A percentile compares a stretch with the other conserved stretches of the same genome.
phyloP scores from a whole-genome alignment of 305 asterid genomes.

The Fraxinus albicans region DNA sequence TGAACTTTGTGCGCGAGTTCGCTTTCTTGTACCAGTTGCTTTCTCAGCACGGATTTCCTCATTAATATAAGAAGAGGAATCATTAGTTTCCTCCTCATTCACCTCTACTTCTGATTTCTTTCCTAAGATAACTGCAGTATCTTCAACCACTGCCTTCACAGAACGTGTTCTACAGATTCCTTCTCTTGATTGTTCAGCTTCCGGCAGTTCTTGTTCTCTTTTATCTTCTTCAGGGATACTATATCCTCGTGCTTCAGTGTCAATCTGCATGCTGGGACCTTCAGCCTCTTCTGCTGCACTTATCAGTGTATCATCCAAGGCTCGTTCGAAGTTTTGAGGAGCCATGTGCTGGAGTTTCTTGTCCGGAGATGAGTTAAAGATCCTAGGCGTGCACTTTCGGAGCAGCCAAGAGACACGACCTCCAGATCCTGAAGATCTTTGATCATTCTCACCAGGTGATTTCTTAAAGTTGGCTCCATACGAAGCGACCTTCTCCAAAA shows the following conservation, averaged over 20 bases:
- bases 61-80: constrained; percentile 27
- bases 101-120: constrained; percentile 29
- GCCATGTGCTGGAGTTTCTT: constrained; percentile 29
- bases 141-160: constrained; percentile 71
- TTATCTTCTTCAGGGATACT: constrained; percentile 33
- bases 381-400: constrained; percentile 62
- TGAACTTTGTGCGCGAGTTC: constrained; percentile 59
- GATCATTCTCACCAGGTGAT: constrained; percentile 38
- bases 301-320: constrained; percentile 32
- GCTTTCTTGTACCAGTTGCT: constrained; percentile 46
- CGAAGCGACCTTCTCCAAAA: constrained; percentile 52
- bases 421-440: constrained; percentile 47
- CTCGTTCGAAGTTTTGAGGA: constrained; percentile 45
- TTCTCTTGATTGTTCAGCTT: constrained; percentile 38
- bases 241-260: constrained; percentile 26
- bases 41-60: constrained; percentile 48
- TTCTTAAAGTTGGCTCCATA: constrained; percentile 30
- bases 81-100: constrained; percentile 36
- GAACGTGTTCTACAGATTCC: constrained; percentile 51
- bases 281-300: constrained; percentile 32
- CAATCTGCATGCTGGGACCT: constrained; percentile 35
- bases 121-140: constrained; percentile 56
- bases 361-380: constrained; percentile 45
- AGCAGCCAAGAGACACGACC: constrained; percentile 66
- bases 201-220: constrained; percentile 37